Conservation (phyloP, 805 yeast genomes). For the Yamadazyma paraphyllophila region DNA sequence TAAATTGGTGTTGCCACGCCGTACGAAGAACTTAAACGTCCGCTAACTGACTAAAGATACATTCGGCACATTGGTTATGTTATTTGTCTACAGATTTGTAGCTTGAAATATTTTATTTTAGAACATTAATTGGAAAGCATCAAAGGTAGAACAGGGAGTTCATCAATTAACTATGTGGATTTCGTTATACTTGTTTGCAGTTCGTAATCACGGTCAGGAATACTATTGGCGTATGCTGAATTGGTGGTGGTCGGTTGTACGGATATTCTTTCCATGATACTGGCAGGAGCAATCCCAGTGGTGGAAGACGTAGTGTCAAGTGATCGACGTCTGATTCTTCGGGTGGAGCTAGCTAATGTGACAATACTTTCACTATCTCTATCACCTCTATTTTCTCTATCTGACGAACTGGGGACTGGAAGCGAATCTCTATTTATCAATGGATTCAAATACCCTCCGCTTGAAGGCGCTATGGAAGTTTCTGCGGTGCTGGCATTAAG, state of each 20-base stretch:
- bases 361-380: constrained; percentile 44
- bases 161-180: constrained; percentile 1
- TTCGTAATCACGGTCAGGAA: constrained; percentile 7
- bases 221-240: constrained; percentile 22
- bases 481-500: constrained; percentile 47
- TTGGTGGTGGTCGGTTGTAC: constrained; percentile 29
- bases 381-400: constrained; percentile 17
- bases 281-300: constrained; percentile 72
- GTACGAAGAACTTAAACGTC: too few species aligned
- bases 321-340: constrained; percentile 40
- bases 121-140: too few species aligned
- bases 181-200: constrained; percentile 8
- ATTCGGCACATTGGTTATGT: too few species aligned
- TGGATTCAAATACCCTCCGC: constrained; percentile 10
- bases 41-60: too few species aligned
- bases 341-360: constrained; percentile 41
- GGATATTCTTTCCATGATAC: constrained; percentile 56
- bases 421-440: constrained; percentile 35
- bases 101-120: too few species aligned
- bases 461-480: constrained; percentile 49
- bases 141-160: too few species aligned
- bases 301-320: constrained; percentile 61
- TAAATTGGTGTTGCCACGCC: neutral
- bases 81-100: too few species aligned
- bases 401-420: constrained; percentile 35